Evolutionary conservation across 805 yeast genomes (phyloP), one percentile per base, ranked within the genome.

Genomic region (Candida pseudoglaebosa): DNA sequence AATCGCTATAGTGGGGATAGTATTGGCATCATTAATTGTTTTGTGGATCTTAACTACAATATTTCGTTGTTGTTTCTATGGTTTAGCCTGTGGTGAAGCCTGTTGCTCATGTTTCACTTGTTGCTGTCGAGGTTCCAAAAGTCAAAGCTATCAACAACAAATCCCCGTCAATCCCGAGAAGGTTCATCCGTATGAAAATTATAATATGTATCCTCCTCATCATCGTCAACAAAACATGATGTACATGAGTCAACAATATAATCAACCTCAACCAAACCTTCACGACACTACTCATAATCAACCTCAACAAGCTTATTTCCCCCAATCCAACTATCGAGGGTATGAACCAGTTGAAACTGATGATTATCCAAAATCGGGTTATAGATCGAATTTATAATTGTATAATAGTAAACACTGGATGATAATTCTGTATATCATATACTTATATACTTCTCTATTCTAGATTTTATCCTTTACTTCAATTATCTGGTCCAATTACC

Each of bases 1-100:
- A 41, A 75, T 82, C 15, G 90, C 85, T 3, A 84, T 85, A 32
- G 85, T 84, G 10, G 82, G 84, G 2, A 81, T 84, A 3, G 76
- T 67, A 0, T 51, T 86, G 9, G 91, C 80, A 0, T 67, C 56
- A 0, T 47, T 85, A 2, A 42, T 83, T 0, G 61, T 57, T 0
- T 36, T 83, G 4, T 81, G 89, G 84, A 41, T 83, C 3, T 14
- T 82, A 1, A 65, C 74, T 10, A 72, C 78, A 0, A 17, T 85
- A 1, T 47, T 81, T 36, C 72, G 80, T 36, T 80, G 85, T 48
- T 44, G 73, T 24, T 77, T 77, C 47, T 82, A 85, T 50, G 80
- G 76, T 3, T 62, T 57, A 18, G 40, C 56, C 4, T 65, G 70
- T 40, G 60, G 45, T 62, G 82, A 46, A 49, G 78, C 51, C 44